Evolutionary conservation across 176 grass and related monocot genomes (phyloP).

Genomic region (Cenchrus fungigraminus): DNA sequence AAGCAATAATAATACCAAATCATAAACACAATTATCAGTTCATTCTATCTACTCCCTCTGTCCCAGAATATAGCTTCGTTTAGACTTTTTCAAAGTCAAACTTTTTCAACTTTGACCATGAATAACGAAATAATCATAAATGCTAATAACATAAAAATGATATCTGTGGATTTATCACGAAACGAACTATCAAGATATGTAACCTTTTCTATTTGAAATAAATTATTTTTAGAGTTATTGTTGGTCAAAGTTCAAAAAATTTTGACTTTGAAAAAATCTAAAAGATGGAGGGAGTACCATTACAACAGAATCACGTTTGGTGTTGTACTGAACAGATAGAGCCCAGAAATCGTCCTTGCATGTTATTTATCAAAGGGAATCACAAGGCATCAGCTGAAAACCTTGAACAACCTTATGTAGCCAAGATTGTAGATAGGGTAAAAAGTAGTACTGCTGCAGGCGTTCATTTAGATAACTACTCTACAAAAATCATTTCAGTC

Average conservation of each 20-base stretch:
- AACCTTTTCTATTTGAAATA: no score
- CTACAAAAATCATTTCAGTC: constrained; percentile 57
- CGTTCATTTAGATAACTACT: constrained; percentile 41
- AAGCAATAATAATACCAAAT: neutral
- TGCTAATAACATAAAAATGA: no score
- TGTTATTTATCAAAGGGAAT: constrained; percentile 36
- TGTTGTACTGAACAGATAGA: constrained; percentile 4
- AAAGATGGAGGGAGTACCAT: neutral
- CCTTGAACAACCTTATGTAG: constrained; percentile 8
- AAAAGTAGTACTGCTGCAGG: neutral
- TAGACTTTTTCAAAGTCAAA: no score
- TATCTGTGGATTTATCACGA: no score
- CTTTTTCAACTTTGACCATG: no score
- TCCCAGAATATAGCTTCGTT: no score
- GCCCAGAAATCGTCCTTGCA: neutral
- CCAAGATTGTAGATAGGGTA: neutral
- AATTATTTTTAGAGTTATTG: no score
- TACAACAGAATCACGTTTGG: constrained; percentile 2
- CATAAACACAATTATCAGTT: neutral
- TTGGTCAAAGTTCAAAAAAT: no score
- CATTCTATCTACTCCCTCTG: neutral
- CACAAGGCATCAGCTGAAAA: neutral
- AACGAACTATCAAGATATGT: no score
- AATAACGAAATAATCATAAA: no score
- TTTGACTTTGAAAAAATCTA: no score